Evolutionary conservation across 2,329 filamentous ascomycete species (phyloP).

Genomic region (Parascedosporium putredinis): DNA sequence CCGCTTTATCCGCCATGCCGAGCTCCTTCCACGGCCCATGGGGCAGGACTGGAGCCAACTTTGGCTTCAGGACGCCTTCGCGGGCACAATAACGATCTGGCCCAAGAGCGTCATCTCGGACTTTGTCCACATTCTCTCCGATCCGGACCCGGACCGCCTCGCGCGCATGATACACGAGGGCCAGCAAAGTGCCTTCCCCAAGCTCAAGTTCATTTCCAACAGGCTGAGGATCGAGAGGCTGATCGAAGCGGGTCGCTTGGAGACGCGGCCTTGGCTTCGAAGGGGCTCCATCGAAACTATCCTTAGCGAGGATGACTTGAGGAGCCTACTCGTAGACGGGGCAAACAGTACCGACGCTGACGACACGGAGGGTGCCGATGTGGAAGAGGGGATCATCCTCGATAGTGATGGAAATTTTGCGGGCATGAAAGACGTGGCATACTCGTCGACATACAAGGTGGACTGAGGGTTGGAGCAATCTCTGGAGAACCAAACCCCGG

Average conservation of each 20-base stretch:
- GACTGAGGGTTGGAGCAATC: background rate
- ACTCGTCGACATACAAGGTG: background rate
- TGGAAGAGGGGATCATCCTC: conserved; percentile 25
- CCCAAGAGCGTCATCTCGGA: conserved; percentile 70
- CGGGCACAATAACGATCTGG: conserved; percentile 93
- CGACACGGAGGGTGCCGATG: conserved; percentile 15
- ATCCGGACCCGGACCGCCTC: conserved; percentile 65
- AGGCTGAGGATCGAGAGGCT: conserved; percentile 70
- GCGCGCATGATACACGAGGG: conserved; percentile 86
- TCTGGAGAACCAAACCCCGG: no score
- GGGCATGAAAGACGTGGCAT: conserved; percentile 19
- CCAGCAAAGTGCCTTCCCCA: conserved; percentile 81
- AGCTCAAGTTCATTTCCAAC: conserved; percentile 84
- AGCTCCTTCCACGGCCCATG: conserved; percentile 78
- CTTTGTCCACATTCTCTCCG: conserved; percentile 76
- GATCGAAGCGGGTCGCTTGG: conserved; percentile 47
- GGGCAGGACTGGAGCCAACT: conserved; percentile 96
- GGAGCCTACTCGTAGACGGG: conserved; percentile 32
- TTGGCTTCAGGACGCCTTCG: conserved; percentile 81
- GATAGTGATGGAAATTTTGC: conserved; percentile 9
- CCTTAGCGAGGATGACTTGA: conserved; percentile 49
- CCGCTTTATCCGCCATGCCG: conserved; percentile 83
- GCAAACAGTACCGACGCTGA: conserved; percentile 12
- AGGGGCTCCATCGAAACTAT: conserved; percentile 49
- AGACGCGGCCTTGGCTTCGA: conserved; percentile 37